Evolutionary conservation across 352 stramenopile genomes (phyloP).

Genomic region (Pythium angustatum): DNA sequence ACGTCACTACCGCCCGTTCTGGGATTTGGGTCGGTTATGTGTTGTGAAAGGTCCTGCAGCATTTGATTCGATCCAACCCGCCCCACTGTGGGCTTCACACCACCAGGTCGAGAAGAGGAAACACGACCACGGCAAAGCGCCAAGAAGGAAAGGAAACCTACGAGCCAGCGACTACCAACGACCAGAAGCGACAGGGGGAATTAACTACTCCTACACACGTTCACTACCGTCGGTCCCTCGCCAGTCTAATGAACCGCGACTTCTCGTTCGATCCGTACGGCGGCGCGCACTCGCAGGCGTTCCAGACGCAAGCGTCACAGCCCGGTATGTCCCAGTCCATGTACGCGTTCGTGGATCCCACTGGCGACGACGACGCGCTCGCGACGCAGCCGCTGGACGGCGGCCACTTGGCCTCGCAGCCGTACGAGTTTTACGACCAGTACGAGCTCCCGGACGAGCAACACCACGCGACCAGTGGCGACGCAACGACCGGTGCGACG

Average conservation of each 20-base stretch:
- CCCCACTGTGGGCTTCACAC: neutral
- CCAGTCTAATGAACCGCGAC: constrained; percentile 26
- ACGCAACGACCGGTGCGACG: neutral
- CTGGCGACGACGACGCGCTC: constrained; percentile 31
- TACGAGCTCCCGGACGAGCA: constrained; percentile 32
- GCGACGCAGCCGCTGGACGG: constrained; percentile 35
- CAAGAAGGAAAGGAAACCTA: neutral
- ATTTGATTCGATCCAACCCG: constrained; percentile 22
- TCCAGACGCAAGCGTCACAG: constrained; percentile 53
- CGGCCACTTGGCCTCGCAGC: constrained; percentile 10
- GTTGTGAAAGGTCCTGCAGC: constrained; percentile 17
- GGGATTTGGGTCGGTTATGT: neutral
- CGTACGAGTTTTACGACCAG: constrained; percentile 68
- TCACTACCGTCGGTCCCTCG: neutral
- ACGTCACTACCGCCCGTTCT: neutral
- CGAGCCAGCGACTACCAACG: neutral
- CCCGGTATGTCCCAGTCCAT: constrained; percentile 30
- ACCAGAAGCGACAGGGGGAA: neutral
- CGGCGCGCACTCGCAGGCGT: constrained; percentile 33
- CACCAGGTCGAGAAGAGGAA: too few species aligned
- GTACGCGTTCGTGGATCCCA: constrained; percentile 76
- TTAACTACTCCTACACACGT: too few species aligned
- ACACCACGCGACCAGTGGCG: constrained; percentile 22
- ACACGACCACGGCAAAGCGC: neutral
- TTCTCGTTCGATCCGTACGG: constrained; percentile 30